Evolutionary conservation across 192 early-diverging fungal genomes (phyloP).

Genomic region (Coemansia sp.): DNA sequence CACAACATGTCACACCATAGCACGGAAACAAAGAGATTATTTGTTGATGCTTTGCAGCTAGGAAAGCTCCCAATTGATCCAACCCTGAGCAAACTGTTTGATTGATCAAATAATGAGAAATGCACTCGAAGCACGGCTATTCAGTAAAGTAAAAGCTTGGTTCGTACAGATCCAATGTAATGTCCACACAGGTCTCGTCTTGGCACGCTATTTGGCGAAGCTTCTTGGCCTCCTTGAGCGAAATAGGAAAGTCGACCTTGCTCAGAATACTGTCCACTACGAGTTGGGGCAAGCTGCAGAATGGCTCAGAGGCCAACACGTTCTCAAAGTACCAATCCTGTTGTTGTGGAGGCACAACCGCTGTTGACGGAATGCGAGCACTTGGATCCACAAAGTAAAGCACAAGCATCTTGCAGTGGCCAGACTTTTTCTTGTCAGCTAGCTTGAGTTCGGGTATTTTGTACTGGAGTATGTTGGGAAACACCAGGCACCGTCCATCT

Average conservation of each 20-base stretch:
- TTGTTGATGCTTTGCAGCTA: too few relatives aligned
- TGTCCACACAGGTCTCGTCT: not conserved
- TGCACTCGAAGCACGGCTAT: not conserved
- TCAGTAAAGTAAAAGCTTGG: not conserved
- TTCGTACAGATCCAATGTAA: not conserved
- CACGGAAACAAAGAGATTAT: too few relatives aligned
- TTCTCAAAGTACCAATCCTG: slow-evolving; percentile 25
- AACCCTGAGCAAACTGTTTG: too few relatives aligned
- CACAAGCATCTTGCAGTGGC: slow-evolving; percentile 59
- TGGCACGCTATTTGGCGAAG: slow-evolving; percentile 8
- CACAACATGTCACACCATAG: too few relatives aligned
- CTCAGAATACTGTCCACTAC: slow-evolving; percentile 13
- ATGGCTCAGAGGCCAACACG: not conserved
- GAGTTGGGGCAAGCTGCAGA: slow-evolving; percentile 16
- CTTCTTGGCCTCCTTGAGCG: slow-evolving; percentile 45
- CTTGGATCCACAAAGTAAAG: slow-evolving; percentile 65
- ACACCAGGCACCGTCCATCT: slow-evolving; percentile 57
- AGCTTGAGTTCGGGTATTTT: slow-evolving; percentile 56
- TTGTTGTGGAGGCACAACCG: slow-evolving; percentile 58
- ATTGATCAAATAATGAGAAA: too few relatives aligned
- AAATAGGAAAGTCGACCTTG: slow-evolving; percentile 28
- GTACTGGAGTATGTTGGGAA: slow-evolving; percentile 65
- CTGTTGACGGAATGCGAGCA: slow-evolving; percentile 42
- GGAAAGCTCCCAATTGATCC: too few relatives aligned
- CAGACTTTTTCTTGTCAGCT: slow-evolving; percentile 49